Base-by-base conservation (phyloP, 192 early-diverging fungal species). In the Coemansia sp. region DNA sequence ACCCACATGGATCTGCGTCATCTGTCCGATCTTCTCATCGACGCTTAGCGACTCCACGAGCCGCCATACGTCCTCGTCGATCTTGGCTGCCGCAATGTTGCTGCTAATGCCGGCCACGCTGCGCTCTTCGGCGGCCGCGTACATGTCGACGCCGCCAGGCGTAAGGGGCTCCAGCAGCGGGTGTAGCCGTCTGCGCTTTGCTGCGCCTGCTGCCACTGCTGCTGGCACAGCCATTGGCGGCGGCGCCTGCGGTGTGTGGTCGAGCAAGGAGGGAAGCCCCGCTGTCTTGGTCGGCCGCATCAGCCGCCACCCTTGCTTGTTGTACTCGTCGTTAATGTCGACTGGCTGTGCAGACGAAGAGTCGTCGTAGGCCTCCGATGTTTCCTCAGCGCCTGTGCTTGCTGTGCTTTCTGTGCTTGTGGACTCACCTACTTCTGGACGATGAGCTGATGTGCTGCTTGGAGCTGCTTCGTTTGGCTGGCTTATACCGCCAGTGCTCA, bases 1-100 rank as follows among this genome's bases (percentile, higher is more conserved):
- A 10, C 76, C 74, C 36, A 86, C 74, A 51, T 86, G 82, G 24
- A 90, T 73, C 71, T 90, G 89, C 35, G 85, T 84, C 89, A 90
- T 89, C 64, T 90, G 89, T 0, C 89, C 89, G 35, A 78, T 72
- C 61, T 87, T 82, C 45, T 90, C 87, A 12, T 72, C 71, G 11
- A 85, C 38, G 0, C 77, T 77, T 72, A 90, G 75, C 24, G 67
- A 72, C 36, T 77, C 75, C 11, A 86, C 76, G 67, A 88, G 52
- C 3, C 46, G 30, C 62, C 67, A 75, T 55, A 88, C 83, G 48
- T 86, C 88, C 18, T 63, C 66, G 43, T 77, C 75, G 23, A 87
- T 80, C 9, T 55, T 10, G 4, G 36, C 65, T 0, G 79, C 70
- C 45, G 39, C 51, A n/a, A 15, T 45, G 48, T 63, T 72, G 59